Base-by-base conservation (phyloP, 208 protist genomes). In the Trypanosoma congolense region DNA sequence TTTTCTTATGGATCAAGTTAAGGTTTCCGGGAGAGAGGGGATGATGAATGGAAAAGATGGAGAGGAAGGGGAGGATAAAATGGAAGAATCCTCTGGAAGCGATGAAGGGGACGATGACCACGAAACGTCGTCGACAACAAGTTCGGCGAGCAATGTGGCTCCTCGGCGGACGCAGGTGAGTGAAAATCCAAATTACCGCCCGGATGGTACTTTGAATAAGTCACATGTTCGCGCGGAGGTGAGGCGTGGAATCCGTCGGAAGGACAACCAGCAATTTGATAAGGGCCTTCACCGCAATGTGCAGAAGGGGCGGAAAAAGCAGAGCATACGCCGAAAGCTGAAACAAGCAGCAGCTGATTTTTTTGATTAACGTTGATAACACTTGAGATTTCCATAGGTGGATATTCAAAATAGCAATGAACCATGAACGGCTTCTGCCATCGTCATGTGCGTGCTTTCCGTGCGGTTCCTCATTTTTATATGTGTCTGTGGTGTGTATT, bases 231-330 rank as follows among this genome's bases (percentile, higher is more conserved):
- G 80, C 47, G 56, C 74, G 19, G 77, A 86, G 43, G 70, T 93
- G 31, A 73, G 78, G 21, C 75, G 74, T 31, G 61, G 66, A 35
- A 66, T 90, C 61, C 70, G 74, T 3, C 63, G 67, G 29, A 66
- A 64, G 21, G 76, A 86, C 45, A 90, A 89, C 69, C 67, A 63
- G 18, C 72, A 89, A 19, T 93, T 93, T 43, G 80, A 93, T 50
- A 46, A 59, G 10, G 44, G 73, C n/a, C 65, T 93, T n/a, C 78
- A 90, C 61, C 75, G 86, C 38, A 93, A 93, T 54, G 63, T 79
- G n/a, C 81, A 90, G 57, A 93, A 93, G 64, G 86, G 86, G 22
- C 73, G 82, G 3, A 70, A 85, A 31, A 93, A 93, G 77, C 70
- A 78, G 59, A 80, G 75, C 54, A 88, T 92, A 41, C 65, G 78